Evolutionary conservation across 805 yeast genomes (phyloP).

Genomic region (Hanseniaspora meyeri): DNA sequence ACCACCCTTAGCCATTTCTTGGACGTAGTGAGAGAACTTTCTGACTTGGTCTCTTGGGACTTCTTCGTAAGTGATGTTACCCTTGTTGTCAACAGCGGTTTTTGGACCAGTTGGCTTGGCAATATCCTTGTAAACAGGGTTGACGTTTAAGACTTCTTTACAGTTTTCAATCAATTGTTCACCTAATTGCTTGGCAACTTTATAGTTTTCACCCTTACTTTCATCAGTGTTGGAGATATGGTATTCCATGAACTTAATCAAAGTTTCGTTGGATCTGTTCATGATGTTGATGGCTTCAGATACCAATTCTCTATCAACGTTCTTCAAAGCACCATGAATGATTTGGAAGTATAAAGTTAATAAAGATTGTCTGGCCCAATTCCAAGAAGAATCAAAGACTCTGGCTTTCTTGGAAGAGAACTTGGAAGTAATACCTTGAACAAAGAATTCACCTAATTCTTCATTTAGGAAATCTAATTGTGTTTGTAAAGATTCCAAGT

Average conservation of each 20-base stretch:
- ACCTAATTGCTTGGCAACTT: conserved; percentile 80
- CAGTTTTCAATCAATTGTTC: conserved; percentile 92
- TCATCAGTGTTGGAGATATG: conserved; percentile 49
- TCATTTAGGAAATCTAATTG: conserved; percentile 67
- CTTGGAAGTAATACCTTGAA: conserved; percentile 79
- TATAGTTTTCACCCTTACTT: conserved; percentile 79
- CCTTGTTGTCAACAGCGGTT: conserved; percentile 76
- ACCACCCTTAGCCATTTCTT: conserved; percentile 94
- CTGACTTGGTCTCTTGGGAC: conserved; percentile 80
- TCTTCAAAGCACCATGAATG: conserved; percentile 81
- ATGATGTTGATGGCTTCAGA: conserved; percentile 91
- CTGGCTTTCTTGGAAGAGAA: conserved; percentile 90
- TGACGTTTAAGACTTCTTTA: conserved; percentile 62
- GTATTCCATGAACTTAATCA: conserved; percentile 94
- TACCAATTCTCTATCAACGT: conserved; percentile 90
- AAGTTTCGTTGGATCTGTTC: conserved; percentile 91
- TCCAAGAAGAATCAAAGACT: conserved; percentile 95
- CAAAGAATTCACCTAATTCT: conserved; percentile 86
- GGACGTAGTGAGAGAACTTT: conserved; percentile 88
- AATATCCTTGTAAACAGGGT: conserved; percentile 93
- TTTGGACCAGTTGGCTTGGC: conserved; percentile 90
- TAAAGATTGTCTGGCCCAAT: conserved; percentile 98
- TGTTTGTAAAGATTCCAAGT: conserved; percentile 67
- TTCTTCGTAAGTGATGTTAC: conserved; percentile 75
- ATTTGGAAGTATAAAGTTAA: conserved; percentile 88